phyloP scores from a whole-genome alignment of 208 protist species.

The Leishmania tropica region DNA sequence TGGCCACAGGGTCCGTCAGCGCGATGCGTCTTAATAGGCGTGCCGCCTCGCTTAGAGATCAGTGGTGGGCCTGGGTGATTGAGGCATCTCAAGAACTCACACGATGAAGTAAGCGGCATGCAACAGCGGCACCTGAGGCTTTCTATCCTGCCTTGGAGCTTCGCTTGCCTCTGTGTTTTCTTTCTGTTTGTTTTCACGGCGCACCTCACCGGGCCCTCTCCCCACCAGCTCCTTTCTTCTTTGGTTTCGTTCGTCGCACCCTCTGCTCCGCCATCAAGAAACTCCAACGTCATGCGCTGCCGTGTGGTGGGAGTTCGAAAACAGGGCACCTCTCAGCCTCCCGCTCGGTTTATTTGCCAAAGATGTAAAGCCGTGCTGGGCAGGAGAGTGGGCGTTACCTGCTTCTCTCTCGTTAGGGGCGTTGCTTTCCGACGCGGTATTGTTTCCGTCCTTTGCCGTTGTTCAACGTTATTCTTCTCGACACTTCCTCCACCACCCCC shows the following conservation, averaged over 20 bases:
- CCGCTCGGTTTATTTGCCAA: background rate
- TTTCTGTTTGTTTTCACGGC: background rate
- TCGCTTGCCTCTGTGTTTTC: too few species aligned
- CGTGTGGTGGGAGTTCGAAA: background rate
- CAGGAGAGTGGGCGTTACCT: background rate
- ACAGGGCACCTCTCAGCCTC: background rate
- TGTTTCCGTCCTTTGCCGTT: background rate
- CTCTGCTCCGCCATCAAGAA: background rate
- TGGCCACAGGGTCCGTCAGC: background rate
- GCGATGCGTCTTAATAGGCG: background rate
- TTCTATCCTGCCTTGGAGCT: background rate
- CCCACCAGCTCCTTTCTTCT: background rate
- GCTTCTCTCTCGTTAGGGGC: background rate
- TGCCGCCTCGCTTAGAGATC: background rate
- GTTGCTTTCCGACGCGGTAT: background rate
- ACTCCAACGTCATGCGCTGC: background rate
- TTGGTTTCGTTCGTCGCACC: background rate
- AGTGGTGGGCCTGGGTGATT: background rate
- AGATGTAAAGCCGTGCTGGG: background rate
- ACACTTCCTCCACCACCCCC: background rate
- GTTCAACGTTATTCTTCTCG: background rate
- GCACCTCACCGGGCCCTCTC: background rate
- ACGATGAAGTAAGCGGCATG: background rate
- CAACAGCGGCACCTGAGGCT: background rate
- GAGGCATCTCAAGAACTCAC: background rate